Conservation (phyloP, 805 yeast species). For the Deakozyma indianensis region DNA sequence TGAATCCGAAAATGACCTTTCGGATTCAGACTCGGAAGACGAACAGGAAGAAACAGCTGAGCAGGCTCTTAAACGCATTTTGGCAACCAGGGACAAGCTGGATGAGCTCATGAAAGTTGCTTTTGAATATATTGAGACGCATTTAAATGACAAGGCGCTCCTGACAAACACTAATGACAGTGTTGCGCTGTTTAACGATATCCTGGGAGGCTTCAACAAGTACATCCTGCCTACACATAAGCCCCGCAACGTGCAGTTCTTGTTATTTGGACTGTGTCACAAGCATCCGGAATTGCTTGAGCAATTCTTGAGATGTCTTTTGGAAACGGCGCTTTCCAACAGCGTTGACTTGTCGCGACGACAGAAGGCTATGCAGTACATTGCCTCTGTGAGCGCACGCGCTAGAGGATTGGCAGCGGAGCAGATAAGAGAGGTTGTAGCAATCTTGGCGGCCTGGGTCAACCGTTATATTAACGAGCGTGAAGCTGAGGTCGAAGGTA, state of each 20-base stretch:
- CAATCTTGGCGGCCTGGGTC: constrained; percentile 73
- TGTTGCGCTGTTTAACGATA: constrained; percentile 44
- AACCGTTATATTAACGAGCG: constrained; percentile 69
- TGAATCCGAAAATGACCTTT: constrained; percentile 15
- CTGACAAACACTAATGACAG: constrained; percentile 28
- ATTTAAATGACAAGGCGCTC: constrained; percentile 37
- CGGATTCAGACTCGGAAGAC: constrained; percentile 20
- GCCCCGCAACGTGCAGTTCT: constrained; percentile 76
- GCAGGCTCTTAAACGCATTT: constrained; percentile 24
- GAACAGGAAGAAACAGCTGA: constrained; percentile 33
- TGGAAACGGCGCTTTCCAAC: constrained; percentile 68
- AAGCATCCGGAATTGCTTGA: constrained; percentile 72
- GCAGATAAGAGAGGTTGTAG: constrained; percentile 71
- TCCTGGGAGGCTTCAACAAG: constrained; percentile 63
- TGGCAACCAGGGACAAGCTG: constrained; percentile 37
- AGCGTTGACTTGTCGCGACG: constrained; percentile 58
- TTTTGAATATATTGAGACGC: constrained; percentile 33
- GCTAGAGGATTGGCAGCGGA: constrained; percentile 56
- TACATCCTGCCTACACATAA: constrained; percentile 85
- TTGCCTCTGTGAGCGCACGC: constrained; percentile 81
- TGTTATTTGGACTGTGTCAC: constrained; percentile 70
- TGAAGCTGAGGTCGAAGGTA: constrained; percentile 61
- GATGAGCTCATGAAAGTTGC: constrained; percentile 54
- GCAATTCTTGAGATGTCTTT: constrained; percentile 63
- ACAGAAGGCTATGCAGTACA: constrained; percentile 81